Evolutionary conservation across 495 filamentous ascomycete genomes (phyloP), one percentile per base, ranked within the genome.

Genomic region (Clohesyomyces aquaticus): DNA sequence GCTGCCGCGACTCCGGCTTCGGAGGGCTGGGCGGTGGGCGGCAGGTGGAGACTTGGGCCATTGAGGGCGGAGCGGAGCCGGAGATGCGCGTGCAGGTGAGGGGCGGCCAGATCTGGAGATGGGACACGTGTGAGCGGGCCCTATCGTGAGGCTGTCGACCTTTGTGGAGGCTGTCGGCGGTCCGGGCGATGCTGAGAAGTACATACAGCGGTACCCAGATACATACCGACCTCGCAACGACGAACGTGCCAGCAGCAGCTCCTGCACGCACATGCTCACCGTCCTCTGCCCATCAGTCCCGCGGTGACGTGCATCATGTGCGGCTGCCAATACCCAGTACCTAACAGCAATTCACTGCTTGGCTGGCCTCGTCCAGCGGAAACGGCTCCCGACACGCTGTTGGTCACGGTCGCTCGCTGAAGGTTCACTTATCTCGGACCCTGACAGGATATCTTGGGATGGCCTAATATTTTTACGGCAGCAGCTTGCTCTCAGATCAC

Each of bases 321-420:
- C 2, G 14, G 8, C 18, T 51, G 35, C 26, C 41, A 45, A 64
- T 49, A 41, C 26, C n/a, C 53, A 52, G 61, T 64, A 64, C 61
- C 61, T 65, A 65, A 65, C 55, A 65, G 63, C 55, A 59, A 59
- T 22, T 52, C 63, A 46, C 49, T 55, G 63, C 63, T 65, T 65
- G 63, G 63, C 63, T 59, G 47, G 55, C 35, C 22, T n/a, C n/a
- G n/a, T n/a, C n/a, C n/a, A n/a, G n/a, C n/a, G n/a, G n/a, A n/a
- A n/a, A n/a, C n/a, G n/a, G n/a, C n/a, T n/a, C n/a, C n/a, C n/a
- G n/a, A n/a, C n/a, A n/a, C n/a, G n/a, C n/a, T n/a, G n/a, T n/a
- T n/a, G n/a, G n/a, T n/a, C n/a, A n/a, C n/a, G n/a, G n/a, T n/a
- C n/a, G n/a, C n/a, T 18, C 48, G 50, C 21, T 54, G n/a, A 35